Evolutionary conservation across 257 asterid species (phyloP), one percentile per base, ranked within the genome.

Genomic region (Solanum pimpinellifolium): DNA sequence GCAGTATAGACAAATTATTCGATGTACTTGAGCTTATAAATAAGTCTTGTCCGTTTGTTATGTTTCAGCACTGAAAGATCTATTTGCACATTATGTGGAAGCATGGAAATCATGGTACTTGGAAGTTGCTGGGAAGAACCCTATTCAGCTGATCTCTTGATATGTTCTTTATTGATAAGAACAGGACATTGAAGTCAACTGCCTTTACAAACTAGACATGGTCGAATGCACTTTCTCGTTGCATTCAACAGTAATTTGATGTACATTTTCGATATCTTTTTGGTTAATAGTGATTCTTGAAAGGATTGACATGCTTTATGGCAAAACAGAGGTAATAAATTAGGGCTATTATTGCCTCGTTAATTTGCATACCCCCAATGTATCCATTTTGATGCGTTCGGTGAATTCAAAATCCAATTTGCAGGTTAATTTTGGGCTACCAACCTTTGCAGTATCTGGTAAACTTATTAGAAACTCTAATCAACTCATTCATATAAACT

Each of bases 61-160:
- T 87, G 80, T 89, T 85, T 83, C 98, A 97, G 99, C 97, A 72
- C 62, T 97, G 91, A 93, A 92, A 89, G 98, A 97, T 88, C 98
- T 97, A 15, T 95, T 97, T 85, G 91, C 93, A n/a, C 99, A 95
- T 88, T 97, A 92, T 47, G 95, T 91, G 52, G 98, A 95, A 89
- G 99, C 99, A 18, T 97, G 98, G 98, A 93, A 93, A 80, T 94
- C 98, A 44, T 97, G 99, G 99, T 94, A 91, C 91, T 91, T 93
- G 90, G 98, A 97, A 91, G 95, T 94, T 84, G 96, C 96, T 59
- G 97, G 93, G 86, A 95, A 93, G 96, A 93, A 90, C 87, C 94
- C 96, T 33, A 85, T 92, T 83, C 92, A 92, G 68, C 89, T 90
- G 78, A 86, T 81, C 86, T 92, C 96, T 84, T 92, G 85, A 92